Conservation (phyloP, 257 asterid genomes). For the Solanum gracilifrons region DNA sequence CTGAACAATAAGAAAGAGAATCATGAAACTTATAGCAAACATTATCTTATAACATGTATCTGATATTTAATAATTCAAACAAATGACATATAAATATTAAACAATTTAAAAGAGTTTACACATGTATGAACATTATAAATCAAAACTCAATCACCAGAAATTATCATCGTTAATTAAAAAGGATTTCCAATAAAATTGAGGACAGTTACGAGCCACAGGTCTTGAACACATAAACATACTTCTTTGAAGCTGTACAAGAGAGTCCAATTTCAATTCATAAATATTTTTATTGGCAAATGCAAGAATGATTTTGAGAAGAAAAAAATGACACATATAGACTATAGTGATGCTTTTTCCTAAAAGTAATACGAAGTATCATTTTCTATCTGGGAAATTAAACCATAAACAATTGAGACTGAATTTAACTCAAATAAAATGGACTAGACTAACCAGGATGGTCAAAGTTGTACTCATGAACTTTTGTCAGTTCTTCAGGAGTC, state of each 20-base stretch:
- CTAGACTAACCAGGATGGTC: slow-evolving; percentile 90
- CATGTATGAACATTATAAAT: neutral
- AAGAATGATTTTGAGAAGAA: neutral
- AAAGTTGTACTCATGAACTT: slow-evolving; percentile 93
- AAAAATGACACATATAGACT: neutral
- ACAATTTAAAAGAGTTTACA: neutral
- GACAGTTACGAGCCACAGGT: neutral
- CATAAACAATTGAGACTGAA: neutral
- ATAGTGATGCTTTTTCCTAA: neutral
- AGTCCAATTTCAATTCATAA: neutral
- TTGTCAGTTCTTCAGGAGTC: slow-evolving; percentile 73
- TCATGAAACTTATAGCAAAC: neutral
- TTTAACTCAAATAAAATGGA: neutral
- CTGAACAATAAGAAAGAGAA: slow-evolving; percentile 24
- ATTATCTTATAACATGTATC: neutral
- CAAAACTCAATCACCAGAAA: neutral
- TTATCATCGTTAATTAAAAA: neutral
- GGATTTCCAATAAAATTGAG: neutral
- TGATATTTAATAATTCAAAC: neutral
- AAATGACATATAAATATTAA: neutral
- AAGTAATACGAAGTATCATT: neutral
- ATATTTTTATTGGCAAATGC: neutral
- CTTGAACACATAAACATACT: neutral
- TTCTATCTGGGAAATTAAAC: neutral
- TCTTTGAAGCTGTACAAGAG: neutral